These are phyloP conservation scores for Austroboletus niveus DNA, from an alignment of 1,284 basidiomycete species.

Conservation along the genomic window DNA sequence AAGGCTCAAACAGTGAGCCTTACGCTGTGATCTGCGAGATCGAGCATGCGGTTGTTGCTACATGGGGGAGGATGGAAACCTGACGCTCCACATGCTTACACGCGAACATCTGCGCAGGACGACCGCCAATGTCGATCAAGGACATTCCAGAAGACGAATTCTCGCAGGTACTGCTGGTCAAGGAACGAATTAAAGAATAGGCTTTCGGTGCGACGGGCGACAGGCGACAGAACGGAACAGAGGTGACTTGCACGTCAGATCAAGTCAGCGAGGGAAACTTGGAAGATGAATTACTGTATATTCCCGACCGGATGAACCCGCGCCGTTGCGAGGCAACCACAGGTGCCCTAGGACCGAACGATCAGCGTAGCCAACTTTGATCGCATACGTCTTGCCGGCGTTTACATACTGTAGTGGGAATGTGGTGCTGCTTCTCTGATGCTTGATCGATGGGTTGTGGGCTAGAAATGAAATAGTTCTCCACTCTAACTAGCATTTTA, in stretches of 20 bases:
- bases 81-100: conserved; percentile 42
- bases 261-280: too few relatives aligned
- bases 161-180: conserved; percentile 29
- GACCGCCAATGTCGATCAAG: too few relatives aligned
- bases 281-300: too few relatives aligned
- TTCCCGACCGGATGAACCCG: too few relatives aligned
- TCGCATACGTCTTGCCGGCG: background rate
- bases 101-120: conserved; percentile 68
- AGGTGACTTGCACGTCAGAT: too few relatives aligned
- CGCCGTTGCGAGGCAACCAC: background rate
- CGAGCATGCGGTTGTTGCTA: conserved; percentile 64
- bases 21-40: conserved; percentile 68
- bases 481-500: background rate
- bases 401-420: conserved; percentile 10
- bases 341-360: background rate
- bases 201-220: background rate
- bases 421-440: background rate
- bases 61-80: conserved; percentile 61
- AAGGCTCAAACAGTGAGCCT: conserved; percentile 60
- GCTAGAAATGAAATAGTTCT: background rate
- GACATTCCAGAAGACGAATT: too few relatives aligned
- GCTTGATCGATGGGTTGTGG: background rate
- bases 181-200: background rate
- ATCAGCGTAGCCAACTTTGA: background rate
- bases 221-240: too few relatives aligned